Evolutionary conservation across 257 asterid species (phyloP), one percentile per base, ranked within the genome.

Genomic region (Cinchona pubescens): DNA sequence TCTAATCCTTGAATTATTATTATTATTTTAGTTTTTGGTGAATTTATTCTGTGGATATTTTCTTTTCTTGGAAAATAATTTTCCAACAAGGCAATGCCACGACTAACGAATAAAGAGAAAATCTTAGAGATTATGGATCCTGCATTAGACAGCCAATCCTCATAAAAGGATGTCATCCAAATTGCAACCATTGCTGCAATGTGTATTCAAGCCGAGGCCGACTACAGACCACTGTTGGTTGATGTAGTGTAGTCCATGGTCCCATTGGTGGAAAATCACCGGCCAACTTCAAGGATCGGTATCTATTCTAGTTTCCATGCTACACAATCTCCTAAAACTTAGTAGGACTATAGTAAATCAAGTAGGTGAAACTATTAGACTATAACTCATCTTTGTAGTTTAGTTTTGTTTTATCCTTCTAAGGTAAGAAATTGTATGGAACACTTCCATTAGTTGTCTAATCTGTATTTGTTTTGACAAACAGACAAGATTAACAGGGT

Each of bases 141-240:
- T 0, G 84, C 80, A 13, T 38, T 94, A 51, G 98, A 91, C 81
- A 97, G 96, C 27, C 94, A 90, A 78, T 90, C 87, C 83, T 87
- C 97, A 5, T 82, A 86, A 91, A 92, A 92, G 87, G 98, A 94
- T 78, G 94, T 85, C 27, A 79, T 92, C 80, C 98, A 94, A 79
- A 90, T 94, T 8, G 96, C 97, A 0, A 97, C 98, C 23, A 92
- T 94, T 56, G 97, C 97, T 51, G 96, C 97, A 48, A 91, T 91
- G 96, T 94, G 97, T 68, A 91, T 94, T 23, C 97, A 91, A 56
- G 85, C 96, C 0, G 98, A 94, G 88, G 96, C 96, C 3, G 98
- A 94, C 75, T 94, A 94, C 79, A 79, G 97, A 82, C 98, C 98
- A 29, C 79, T 94, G 75, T 90, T 91, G 96, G 92, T 96, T 0